These are phyloP conservation scores for Phialophora expanda DNA, from an alignment of 2,329 filamentous ascomycete species.

Conservation along the genomic window DNA sequence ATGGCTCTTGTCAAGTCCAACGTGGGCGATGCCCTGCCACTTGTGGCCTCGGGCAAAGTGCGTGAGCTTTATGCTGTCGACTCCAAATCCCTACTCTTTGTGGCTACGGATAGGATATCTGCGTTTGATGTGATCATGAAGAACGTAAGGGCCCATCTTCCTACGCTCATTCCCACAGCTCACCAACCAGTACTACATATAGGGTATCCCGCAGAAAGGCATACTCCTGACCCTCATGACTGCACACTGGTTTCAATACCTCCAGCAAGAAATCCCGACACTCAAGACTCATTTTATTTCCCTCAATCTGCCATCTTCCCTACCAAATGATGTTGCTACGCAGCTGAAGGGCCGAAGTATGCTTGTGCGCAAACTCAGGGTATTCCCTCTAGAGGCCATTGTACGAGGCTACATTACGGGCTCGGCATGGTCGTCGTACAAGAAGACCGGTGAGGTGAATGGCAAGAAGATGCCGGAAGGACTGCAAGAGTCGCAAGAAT, in stretches of 20 bases:
- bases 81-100: conserved; percentile 74
- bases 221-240: conserved; percentile 70
- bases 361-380: conserved; percentile 73
- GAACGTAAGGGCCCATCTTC: conserved; percentile 62
- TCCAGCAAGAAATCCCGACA: conserved; percentile 60
- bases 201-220: conserved; percentile 73
- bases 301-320: conserved; percentile 59
- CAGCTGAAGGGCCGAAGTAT: conserved; percentile 67
- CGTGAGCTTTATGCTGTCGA: conserved; percentile 79
- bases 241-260: conserved; percentile 70
- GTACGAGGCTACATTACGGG: conserved; percentile 91
- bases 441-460: conserved; percentile 75
- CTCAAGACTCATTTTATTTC: conserved; percentile 69
- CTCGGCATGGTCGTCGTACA: conserved; percentile 80
- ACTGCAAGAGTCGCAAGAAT: conserved; percentile 70
- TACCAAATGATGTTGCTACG: conserved; percentile 43
- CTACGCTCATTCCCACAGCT: conserved; percentile 49
- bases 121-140: conserved; percentile 91
- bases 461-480: conserved; percentile 72
- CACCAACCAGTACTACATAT: conserved; percentile 40
- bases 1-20: conserved; percentile 45
- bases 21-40: conserved; percentile 52
- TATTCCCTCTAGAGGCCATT: conserved; percentile 81
- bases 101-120: conserved; percentile 87
- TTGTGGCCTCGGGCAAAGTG: conserved; percentile 72